Percentiles rank a stretch among this genome's conserved stretches.
Conservation (phyloP, 345 rosid genomes). For the Rhizophora apiculata region DNA sequence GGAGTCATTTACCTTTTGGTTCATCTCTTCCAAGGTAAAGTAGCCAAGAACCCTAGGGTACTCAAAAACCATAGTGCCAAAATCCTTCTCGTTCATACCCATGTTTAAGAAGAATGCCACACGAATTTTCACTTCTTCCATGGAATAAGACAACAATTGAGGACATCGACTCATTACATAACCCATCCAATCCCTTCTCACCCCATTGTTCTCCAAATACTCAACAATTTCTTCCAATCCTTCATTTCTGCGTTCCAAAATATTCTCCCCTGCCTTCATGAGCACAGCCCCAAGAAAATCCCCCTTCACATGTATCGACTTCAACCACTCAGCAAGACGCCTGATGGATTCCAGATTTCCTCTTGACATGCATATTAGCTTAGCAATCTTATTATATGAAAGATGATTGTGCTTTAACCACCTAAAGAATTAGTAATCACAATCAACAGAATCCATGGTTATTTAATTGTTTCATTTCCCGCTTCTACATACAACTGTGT, state of each 20-base stretch:
- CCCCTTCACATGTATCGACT: conserved; percentile 67
- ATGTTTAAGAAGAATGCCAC: conserved; percentile 62
- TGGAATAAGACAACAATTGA: conserved; percentile 48
- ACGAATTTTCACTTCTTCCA: conserved; percentile 64
- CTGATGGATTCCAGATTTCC: conserved; percentile 66
- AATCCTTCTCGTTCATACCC: conserved; percentile 83
- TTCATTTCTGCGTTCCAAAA: conserved; percentile 46
- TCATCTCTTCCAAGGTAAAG: conserved; percentile 75
- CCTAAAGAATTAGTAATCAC: conserved; percentile 42
- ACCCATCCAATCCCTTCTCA: conserved; percentile 88
- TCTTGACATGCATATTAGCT: conserved; percentile 60
- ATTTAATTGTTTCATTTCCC: neutral
- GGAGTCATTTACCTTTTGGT: conserved; percentile 53
- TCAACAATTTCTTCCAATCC: conserved; percentile 61
- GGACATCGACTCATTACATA: conserved; percentile 75
- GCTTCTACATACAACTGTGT: neutral
- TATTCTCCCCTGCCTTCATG: conserved; percentile 54
- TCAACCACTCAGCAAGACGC: conserved; percentile 60
- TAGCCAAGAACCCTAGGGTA: conserved; percentile 69
- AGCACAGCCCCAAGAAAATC: conserved; percentile 69
- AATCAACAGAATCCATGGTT: conserved; percentile 7
- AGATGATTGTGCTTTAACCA: conserved; percentile 85
- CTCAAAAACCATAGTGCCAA: conserved; percentile 89
- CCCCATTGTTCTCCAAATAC: conserved; percentile 70
- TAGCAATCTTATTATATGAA: conserved; percentile 72